Evolutionary conservation across 2,329 filamentous ascomycete species (phyloP).

Genomic region (Bertia moriformis): DNA sequence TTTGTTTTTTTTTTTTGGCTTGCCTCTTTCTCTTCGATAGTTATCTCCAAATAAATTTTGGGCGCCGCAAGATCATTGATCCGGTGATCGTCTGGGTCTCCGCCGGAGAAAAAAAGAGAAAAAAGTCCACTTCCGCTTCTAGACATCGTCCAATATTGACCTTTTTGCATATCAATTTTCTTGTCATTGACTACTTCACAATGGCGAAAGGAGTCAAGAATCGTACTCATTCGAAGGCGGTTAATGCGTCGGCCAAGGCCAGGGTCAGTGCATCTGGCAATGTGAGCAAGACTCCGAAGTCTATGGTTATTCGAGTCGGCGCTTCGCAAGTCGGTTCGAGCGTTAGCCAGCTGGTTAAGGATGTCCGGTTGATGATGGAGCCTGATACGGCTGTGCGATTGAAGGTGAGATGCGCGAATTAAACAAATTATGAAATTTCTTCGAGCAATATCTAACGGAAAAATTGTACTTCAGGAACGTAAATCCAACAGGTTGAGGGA

Average conservation of each 20-base stretch:
- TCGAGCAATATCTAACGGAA: too few species aligned
- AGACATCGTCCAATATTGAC: too few species aligned
- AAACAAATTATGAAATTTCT: too few species aligned
- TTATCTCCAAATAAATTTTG: neutral
- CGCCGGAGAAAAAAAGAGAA: too few species aligned
- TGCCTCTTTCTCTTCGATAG: too few species aligned
- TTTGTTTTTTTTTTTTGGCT: too few species aligned
- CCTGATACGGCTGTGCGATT: constrained; percentile 1
- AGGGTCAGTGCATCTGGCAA: neutral
- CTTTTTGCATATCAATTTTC: too few species aligned
- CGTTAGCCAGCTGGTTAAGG: constrained; percentile 1
- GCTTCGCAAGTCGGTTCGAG: neutral
- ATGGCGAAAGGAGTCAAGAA: constrained; percentile 1
- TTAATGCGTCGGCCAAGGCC: neutral
- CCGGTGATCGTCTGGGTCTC: neutral
- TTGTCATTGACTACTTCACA: too few species aligned
- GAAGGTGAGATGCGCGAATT: neutral
- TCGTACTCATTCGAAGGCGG: neutral
- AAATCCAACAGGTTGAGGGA: neutral
- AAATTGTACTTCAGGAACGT: constrained; percentile 1
- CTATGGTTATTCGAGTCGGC: constrained; percentile 1
- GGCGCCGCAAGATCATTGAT: neutral
- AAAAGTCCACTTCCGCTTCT: too few species aligned
- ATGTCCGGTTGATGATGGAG: constrained; percentile 1
- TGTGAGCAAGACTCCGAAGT: neutral